phyloP scores from a whole-genome alignment of 2,329 filamentous ascomycete genomes.

The Talaromyces sp. region DNA sequence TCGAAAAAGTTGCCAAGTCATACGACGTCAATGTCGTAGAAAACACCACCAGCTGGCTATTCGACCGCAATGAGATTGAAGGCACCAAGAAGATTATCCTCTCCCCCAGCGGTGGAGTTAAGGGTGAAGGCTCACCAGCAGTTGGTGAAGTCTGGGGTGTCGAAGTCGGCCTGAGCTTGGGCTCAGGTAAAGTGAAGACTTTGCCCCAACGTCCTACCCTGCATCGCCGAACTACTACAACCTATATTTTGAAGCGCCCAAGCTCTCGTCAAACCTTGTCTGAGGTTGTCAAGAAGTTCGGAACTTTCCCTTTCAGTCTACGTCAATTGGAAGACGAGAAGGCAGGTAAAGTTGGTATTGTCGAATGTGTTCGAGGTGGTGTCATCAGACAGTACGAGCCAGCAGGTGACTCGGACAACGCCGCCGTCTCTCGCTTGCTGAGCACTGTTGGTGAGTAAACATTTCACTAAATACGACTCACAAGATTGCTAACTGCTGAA shows the following conservation, averaged over 20 bases:
- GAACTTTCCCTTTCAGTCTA: conserved; percentile 95
- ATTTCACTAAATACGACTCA: conserved; percentile 1
- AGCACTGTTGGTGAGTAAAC: conserved; percentile 78
- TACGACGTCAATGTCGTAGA: conserved; percentile 93
- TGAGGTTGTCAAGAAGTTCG: conserved; percentile 95
- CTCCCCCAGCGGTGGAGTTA: conserved; percentile 72
- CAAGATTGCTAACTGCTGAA: conserved; percentile 24
- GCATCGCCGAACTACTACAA: conserved; percentile 87
- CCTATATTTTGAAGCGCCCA: conserved; percentile 88
- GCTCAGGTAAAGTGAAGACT: conserved; percentile 91
- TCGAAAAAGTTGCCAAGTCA: conserved; percentile 87
- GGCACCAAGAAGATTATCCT: conserved; percentile 97
- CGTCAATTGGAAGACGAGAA: conserved; percentile 96
- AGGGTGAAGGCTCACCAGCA: conserved; percentile 85
- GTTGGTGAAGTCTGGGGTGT: conserved; percentile 96
- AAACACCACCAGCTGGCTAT: conserved; percentile 96
- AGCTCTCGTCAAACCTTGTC: conserved; percentile 89
- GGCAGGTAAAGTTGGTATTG: conserved; percentile 88
- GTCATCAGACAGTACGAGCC: conserved; percentile 96
- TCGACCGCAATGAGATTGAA: conserved; percentile 97
- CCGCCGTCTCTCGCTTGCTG: conserved; percentile 79
- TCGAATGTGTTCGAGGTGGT: conserved; percentile 90
- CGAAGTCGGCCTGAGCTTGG: conserved; percentile 87
- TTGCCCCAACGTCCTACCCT: conserved; percentile 84
- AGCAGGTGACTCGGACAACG: conserved; percentile 85